These are phyloP conservation scores for Stephanocyclus meneghinianus DNA, from an alignment of 352 stramenopile genomes.

Conservation along the genomic window DNA sequence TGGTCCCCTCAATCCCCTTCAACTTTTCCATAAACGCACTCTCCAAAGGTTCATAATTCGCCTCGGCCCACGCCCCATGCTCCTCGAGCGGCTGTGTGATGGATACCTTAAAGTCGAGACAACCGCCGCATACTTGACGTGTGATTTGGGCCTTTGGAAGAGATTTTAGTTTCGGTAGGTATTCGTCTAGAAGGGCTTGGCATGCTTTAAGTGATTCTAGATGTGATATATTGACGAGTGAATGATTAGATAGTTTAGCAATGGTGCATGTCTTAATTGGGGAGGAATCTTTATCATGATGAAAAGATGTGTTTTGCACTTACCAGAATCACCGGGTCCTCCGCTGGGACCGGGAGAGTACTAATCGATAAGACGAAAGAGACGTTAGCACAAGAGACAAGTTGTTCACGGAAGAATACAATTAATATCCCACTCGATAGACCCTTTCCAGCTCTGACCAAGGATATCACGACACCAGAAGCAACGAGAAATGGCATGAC, in stretches of 20 bases:
- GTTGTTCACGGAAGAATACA: not conserved
- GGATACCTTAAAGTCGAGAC: slow-evolving; percentile 58
- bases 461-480: not conserved
- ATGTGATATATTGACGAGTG: not conserved
- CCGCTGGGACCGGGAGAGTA: slow-evolving; percentile 40
- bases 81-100: slow-evolving; percentile 48
- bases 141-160: slow-evolving; percentile 46
- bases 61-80: slow-evolving; percentile 41
- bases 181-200: slow-evolving; percentile 35
- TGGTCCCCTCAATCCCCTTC: slow-evolving; percentile 45
- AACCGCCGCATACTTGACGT: slow-evolving; percentile 71
- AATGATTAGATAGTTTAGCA: not conserved
- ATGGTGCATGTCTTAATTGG: not conserved
- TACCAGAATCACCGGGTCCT: slow-evolving; percentile 35
- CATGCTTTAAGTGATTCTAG: slow-evolving; percentile 12
- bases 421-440: not conserved
- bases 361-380: slow-evolving; percentile 9
- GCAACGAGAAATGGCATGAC: not conserved
- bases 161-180: slow-evolving; percentile 44
- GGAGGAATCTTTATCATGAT: not conserved
- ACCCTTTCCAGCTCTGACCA: not conserved
- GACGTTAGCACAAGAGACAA: not conserved
- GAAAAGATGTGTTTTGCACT: not conserved
- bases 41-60: slow-evolving; percentile 48
- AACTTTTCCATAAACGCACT: slow-evolving; percentile 52